phyloP scores from a whole-genome alignment of 257 asterid species.

The Asclepias syriaca region DNA sequence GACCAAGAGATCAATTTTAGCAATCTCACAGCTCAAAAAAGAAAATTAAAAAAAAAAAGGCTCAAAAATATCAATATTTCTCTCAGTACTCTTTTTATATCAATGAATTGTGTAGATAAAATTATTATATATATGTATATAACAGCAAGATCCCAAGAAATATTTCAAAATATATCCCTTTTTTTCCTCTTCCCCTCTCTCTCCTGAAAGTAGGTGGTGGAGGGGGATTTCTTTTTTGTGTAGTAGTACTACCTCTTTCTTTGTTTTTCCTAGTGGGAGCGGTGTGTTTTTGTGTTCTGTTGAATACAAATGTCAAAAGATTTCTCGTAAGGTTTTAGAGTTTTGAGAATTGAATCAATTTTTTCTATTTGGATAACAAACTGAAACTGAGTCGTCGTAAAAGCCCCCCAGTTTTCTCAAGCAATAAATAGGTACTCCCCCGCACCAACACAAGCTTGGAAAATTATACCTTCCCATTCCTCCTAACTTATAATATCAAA shows the following conservation, averaged over 20 bases:
- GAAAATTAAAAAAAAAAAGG: constrained; percentile 1
- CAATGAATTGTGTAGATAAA: not conserved
- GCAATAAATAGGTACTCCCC: constrained; percentile 22
- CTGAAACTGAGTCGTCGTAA: constrained; percentile 25
- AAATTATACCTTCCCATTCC: no score
- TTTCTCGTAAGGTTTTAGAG: constrained; percentile 19
- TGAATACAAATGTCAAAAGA: constrained; percentile 9
- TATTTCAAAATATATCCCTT: constrained; percentile 16
- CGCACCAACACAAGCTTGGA: not conserved
- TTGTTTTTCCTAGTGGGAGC: not conserved
- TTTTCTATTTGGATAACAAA: constrained; percentile 26
- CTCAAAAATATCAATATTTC: not conserved
- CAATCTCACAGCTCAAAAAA: constrained; percentile 30
- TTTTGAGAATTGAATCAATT: constrained; percentile 15
- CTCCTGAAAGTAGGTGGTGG: constrained; percentile 17
- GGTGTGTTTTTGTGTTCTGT: not conserved
- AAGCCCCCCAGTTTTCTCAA: constrained; percentile 8
- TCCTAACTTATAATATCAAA: no score
- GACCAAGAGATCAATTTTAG: constrained; percentile 32
- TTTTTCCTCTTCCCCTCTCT: constrained; percentile 6
- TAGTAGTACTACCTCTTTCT: not conserved
- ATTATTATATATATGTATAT: not conserved
- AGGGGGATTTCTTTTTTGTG: not conserved
- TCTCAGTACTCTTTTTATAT: not conserved
- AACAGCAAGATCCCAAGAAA: constrained; percentile 33